A percentile compares a stretch with the other conserved stretches of the same genome.
These are phyloP conservation scores for Backusella macrospora DNA, from an alignment of 192 early-diverging fungal genomes.

Conservation along the genomic window DNA sequence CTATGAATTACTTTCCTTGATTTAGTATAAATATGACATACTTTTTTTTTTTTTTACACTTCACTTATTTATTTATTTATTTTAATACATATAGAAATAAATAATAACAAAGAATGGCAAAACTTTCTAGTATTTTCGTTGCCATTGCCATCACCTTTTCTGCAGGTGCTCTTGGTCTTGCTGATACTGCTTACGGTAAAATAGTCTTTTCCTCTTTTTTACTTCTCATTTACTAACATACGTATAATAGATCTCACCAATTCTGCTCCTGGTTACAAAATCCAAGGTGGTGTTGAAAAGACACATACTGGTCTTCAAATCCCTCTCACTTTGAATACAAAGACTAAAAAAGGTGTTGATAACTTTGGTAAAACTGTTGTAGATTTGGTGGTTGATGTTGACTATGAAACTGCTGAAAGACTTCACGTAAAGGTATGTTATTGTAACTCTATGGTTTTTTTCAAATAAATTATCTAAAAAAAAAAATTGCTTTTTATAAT, in stretches of 20 bases:
- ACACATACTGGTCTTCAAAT: conserved; percentile 26
- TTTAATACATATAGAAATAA: neutral
- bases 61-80: too few species aligned
- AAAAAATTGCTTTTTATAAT: neutral
- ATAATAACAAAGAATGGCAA: conserved; percentile 18
- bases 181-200: conserved; percentile 21
- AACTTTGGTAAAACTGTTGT: conserved; percentile 50
- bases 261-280: conserved; percentile 27
- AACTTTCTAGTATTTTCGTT: conserved; percentile 18
- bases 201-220: neutral
- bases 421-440: conserved; percentile 54
- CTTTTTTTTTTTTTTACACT: neutral
- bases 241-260: neutral
- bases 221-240: neutral
- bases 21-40: neutral
- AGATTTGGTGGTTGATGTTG: conserved; percentile 47
- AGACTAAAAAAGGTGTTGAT: conserved; percentile 15
- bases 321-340: conserved; percentile 18
- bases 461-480: neutral
- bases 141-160: conserved; percentile 26
- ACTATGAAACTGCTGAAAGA: conserved; percentile 54
- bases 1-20: neutral
- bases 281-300: conserved; percentile 13
- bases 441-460: neutral
- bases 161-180: neutral